These are phyloP conservation scores for Lactifluus subvellereus DNA, from an alignment of 768 basidiomycete genomes.

Conservation along the genomic window DNA sequence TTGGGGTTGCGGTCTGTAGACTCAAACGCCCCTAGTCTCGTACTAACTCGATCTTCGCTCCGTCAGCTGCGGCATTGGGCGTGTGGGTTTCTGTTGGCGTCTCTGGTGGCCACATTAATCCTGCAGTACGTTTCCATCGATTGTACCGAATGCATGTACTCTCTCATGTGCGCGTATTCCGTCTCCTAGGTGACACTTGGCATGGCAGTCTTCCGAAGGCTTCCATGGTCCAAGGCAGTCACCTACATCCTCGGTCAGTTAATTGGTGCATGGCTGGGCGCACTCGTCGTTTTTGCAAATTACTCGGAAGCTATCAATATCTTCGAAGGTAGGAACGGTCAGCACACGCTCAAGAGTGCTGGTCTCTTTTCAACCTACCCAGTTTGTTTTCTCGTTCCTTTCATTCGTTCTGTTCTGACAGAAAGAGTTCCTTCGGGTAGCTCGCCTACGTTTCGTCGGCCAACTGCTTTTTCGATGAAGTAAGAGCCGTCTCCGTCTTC, in stretches of 20 bases:
- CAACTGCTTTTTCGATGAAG: conserved; percentile 44
- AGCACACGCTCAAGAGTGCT: conserved; percentile 54
- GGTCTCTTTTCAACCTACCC: conserved; percentile 57
- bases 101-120: conserved; percentile 59
- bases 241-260: conserved; percentile 58
- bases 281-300: conserved; percentile 53
- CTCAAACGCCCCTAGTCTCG: background rate
- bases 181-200: conserved; percentile 57
- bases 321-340: conserved; percentile 49
- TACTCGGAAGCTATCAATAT: conserved; percentile 62
- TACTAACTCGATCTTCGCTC: conserved; percentile 1
- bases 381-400: conserved; percentile 33
- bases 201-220: conserved; percentile 61
- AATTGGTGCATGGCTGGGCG: conserved; percentile 54
- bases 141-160: background rate
- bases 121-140: conserved; percentile 25
- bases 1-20: conserved; percentile 25
- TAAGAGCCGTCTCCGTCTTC: conserved; percentile 14
- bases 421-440: conserved; percentile 21
- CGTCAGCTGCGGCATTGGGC: conserved; percentile 50
- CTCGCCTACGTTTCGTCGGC: conserved; percentile 39
- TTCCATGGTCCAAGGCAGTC: conserved; percentile 79
- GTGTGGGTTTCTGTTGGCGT: conserved; percentile 63
- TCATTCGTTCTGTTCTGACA: background rate
- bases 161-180: background rate